Evolutionary conservation across 768 basidiomycete species (phyloP), one percentile per base, ranked within the genome.

Genomic region (Chalciporus pseudorubinellus): DNA sequence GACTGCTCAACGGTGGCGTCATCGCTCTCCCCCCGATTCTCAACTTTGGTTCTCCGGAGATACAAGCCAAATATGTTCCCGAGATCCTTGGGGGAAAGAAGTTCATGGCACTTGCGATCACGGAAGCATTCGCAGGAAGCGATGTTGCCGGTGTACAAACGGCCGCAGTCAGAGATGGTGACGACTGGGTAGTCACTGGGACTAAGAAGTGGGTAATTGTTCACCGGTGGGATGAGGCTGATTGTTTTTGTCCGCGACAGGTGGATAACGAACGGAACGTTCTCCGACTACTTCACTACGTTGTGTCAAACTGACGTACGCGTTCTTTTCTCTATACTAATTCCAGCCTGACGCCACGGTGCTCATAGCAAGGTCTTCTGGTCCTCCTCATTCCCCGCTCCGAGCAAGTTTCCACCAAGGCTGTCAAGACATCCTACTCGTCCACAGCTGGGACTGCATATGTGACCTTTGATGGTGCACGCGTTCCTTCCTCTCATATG

Each of bases 341-440:
- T 41, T 4, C 40, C 22, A 19, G 40, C 22, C 44, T 66, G 40
- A 60, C 36, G 9, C 11, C 34, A 28, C 1, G 18, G 26, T 39
- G 13, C 53, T 45, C 6, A 38, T 49, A 88, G 83, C 77, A 77
- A 40, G 89, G 89, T 18, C 87, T 85, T 56, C 81, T 85, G 14
- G 88, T 90, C 43, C 80, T 93, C 38, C 76, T 92, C 34, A 81
- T 93, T 51, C 81, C 83, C 34, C 80, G 91, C 41, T 79, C 78
- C 13, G 81, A 85, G 39, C 81, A 79, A 5, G 79, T 98, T 50
- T 81, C 84, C 46, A 97, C 95, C 6, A 92, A 87, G 62, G 83
- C 84, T 20, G 89, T 98, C 71, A 94, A 93, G 73, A 98, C 95
- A 0, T 81, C 89, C 1, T 98, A 98, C 70, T 98, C 95, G 0